Evolutionary conservation across 2,329 filamentous ascomycete genomes (phyloP).

Genomic region (Neobulgaria alba): DNA sequence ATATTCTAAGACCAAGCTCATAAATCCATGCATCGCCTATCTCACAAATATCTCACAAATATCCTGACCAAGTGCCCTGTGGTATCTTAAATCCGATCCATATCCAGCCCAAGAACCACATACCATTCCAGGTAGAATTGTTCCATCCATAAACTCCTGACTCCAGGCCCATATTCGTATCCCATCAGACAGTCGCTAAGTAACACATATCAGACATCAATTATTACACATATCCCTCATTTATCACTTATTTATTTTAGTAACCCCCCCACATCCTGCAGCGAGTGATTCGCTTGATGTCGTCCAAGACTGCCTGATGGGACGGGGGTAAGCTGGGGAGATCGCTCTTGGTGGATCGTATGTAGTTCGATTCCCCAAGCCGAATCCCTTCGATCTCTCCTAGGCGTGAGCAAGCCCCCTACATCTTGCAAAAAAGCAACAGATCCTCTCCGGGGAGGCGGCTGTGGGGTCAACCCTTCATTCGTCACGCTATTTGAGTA

Average conservation of each 20-base stretch:
- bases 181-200: neutral
- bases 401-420: slow-evolving; percentile 43
- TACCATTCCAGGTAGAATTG: too few species aligned
- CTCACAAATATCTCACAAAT: too few species aligned
- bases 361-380: slow-evolving; percentile 22
- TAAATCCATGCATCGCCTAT: too few species aligned
- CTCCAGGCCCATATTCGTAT: neutral
- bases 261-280: slow-evolving; percentile 37
- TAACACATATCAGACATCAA: neutral
- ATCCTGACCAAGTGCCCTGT: too few species aligned
- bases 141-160: neutral
- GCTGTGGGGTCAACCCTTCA: slow-evolving; percentile 30
- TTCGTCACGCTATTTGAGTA: slow-evolving; percentile 13
- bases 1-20: too few species aligned
- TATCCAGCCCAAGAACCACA: neutral
- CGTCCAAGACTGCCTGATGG: slow-evolving; percentile 13
- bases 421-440: slow-evolving; percentile 51
- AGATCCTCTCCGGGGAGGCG: slow-evolving; percentile 43
- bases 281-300: slow-evolving; percentile 24
- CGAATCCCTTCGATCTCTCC: slow-evolving; percentile 13
- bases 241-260: too few species aligned
- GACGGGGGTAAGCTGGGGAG: slow-evolving; percentile 9
- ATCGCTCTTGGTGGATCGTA: slow-evolving; percentile 20
- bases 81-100: too few species aligned
- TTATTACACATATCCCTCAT: neutral